These are phyloP conservation scores for Scedosporium minutisporum DNA, from an alignment of 2,329 filamentous ascomycete species.

Conservation along the genomic window DNA sequence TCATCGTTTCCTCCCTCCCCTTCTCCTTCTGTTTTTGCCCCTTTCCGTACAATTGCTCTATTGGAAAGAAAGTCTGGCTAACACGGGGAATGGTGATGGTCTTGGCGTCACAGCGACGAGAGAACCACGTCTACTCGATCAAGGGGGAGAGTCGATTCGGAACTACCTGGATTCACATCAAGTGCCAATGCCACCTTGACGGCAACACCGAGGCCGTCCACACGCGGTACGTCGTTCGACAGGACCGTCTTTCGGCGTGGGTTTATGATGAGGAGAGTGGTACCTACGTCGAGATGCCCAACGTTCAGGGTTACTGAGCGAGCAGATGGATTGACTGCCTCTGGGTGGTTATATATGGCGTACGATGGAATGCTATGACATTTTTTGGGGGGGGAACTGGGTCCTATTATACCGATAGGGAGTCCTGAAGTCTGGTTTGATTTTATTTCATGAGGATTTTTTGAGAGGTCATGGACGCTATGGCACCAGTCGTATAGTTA, in stretches of 20 bases:
- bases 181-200: not conserved
- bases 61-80: not conserved
- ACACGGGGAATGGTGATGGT: not conserved
- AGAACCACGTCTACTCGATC: not conserved
- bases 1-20: too few species aligned
- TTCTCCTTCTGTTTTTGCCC: too few species aligned
- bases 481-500: too few species aligned
- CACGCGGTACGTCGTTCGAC: not conserved
- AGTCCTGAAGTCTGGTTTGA: too few species aligned
- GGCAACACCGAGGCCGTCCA: not conserved
- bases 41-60: not conserved
- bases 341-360: not conserved
- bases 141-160: not conserved
- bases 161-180: not conserved
- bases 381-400: too few species aligned
- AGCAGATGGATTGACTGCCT: not conserved
- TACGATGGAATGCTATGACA: too few species aligned
- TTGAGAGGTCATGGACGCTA: too few species aligned
- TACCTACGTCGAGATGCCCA: not conserved
- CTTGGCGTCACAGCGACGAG: not conserved
- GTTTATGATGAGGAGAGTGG: not conserved
- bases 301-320: not conserved
- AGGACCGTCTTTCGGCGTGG: not conserved
- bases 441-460: too few species aligned
- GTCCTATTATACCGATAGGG: too few species aligned